These are phyloP conservation scores for Fusarium abutilonis DNA, from an alignment of 2,329 filamentous ascomycete genomes.

Conservation along the genomic window DNA sequence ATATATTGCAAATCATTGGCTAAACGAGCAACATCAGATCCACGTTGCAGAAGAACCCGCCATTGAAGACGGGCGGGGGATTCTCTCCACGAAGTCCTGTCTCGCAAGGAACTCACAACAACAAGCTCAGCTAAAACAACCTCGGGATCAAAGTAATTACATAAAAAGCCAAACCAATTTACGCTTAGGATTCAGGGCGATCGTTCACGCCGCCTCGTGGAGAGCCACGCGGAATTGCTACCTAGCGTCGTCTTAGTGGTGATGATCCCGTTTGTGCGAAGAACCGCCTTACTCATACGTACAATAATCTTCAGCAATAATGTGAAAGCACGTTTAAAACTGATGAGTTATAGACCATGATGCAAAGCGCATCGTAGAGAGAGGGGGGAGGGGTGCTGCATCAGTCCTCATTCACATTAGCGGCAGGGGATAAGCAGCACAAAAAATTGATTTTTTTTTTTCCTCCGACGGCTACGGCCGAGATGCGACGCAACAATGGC, in stretches of 20 bases:
- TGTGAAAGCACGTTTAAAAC: constrained; percentile 6
- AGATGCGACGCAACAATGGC: constrained; percentile 27
- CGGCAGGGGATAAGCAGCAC: constrained; percentile 1
- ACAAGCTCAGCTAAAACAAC: constrained; percentile 7
- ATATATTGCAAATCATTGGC: background rate
- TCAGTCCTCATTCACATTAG: background rate
- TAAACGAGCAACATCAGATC: background rate
- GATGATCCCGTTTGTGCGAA: background rate
- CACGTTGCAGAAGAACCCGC: background rate
- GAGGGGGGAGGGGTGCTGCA: background rate
- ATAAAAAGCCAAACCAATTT: background rate
- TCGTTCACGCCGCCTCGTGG: constrained; percentile 10
- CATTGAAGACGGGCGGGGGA: background rate
- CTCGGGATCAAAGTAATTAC: background rate
- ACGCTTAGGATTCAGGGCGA: constrained; percentile 23
- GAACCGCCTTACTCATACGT: too few relatives aligned
- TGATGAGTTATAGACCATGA: constrained; percentile 13
- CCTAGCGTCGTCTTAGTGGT: constrained; percentile 8
- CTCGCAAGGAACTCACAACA: background rate
- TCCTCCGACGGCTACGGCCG: constrained; percentile 36
- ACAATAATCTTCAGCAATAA: too few relatives aligned
- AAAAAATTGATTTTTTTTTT: constrained; percentile 1
- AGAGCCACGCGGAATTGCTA: constrained; percentile 10
- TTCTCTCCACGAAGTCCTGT: constrained; percentile 4
- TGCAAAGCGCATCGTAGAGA: constrained; percentile 7